Base-by-base conservation (phyloP, 164 flowering plant genomes). In the Akebia trifoliata region DNA sequence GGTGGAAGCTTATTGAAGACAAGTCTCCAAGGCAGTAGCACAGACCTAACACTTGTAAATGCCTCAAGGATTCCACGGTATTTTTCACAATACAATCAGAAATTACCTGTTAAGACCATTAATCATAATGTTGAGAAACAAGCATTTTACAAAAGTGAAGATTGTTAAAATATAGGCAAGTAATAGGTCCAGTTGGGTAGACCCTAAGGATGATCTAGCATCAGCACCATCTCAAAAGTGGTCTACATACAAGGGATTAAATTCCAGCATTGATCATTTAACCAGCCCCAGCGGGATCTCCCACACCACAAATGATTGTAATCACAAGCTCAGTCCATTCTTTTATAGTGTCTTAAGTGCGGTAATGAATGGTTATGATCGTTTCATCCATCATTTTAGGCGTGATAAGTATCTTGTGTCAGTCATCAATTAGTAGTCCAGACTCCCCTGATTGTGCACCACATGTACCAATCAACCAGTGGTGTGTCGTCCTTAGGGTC, bases 21-120 rank as follows among this genome's bases (percentile, higher is more conserved):
- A 83, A 64, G 52, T 81, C 86, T 65, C 91, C 94, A 74, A 83
- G 57, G 69, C 94, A 89, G 61, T 79, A 72, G 71, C 83, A 82
- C 37, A 88, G 64, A 47, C 71, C 72, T 71, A 89, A 61, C 6
- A 56, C 75, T 67, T 60, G 66, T 64, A 86, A 65, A 36, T 76
- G 54, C 49, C 50, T 74, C 68, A 83, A 65, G 22, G 79, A 68
- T 59, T 51, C 54, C 62, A 80, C 39, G 18, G 84, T 61, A 31
- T 60, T 67, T 40, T 38, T 67, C 59, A 89, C 32, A 32, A 70
- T 38, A 63, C 45, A 24, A 69, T 89, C 91, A 51, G 93, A 82
- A 43, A 89, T 72, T 26, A 71, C 82, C 96, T 88, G 76, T 48
- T 47, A 62, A 28, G 22, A 66, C n/a, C n/a, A n/a, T n/a, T n/a